Conservation (phyloP, 2,329 filamentous ascomycete genomes). For the Tolypocladium sp. region DNA sequence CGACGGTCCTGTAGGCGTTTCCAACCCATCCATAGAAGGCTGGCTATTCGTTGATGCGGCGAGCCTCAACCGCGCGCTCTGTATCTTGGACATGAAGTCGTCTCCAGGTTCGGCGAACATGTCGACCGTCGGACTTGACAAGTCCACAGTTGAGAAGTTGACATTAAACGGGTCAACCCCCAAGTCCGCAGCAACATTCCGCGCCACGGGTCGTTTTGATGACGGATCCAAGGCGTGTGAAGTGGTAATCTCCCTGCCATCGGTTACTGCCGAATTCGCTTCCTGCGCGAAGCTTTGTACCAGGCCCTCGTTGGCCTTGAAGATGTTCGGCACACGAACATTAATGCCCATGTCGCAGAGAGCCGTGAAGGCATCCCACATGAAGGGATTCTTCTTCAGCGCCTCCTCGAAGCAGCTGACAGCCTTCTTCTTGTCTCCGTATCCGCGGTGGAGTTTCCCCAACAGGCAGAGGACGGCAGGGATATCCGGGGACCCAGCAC, state of each 20-base stretch:
- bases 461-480: slow-evolving; percentile 75
- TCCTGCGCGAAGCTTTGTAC: slow-evolving; percentile 36
- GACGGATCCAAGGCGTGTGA: slow-evolving; percentile 28
- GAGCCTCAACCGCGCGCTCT: slow-evolving; percentile 39
- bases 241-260: slow-evolving; percentile 25
- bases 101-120: slow-evolving; percentile 36
- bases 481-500: slow-evolving; percentile 72
- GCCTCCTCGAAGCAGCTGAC: slow-evolving; percentile 81
- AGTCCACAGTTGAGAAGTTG: slow-evolving; percentile 28
- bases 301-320: slow-evolving; percentile 57
- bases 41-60: slow-evolving; percentile 26
- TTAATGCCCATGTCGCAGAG: slow-evolving; percentile 82
- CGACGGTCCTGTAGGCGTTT: slow-evolving; percentile 43
- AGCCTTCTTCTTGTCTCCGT: slow-evolving; percentile 76
- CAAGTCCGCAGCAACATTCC: slow-evolving; percentile 26
- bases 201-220: slow-evolving; percentile 29
- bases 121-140: slow-evolving; percentile 31
- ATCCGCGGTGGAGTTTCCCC: slow-evolving; percentile 76
- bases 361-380: slow-evolving; percentile 93
- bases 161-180: slow-evolving; percentile 43
- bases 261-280: slow-evolving; percentile 12
- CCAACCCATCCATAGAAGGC: slow-evolving; percentile 44
- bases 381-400: slow-evolving; percentile 84
- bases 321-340: slow-evolving; percentile 77
- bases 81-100: slow-evolving; percentile 48